Evolutionary conservation across 208 protist species (phyloP), one percentile per base, ranked within the genome.

Genomic region (Tritrichomonas foetus): DNA sequence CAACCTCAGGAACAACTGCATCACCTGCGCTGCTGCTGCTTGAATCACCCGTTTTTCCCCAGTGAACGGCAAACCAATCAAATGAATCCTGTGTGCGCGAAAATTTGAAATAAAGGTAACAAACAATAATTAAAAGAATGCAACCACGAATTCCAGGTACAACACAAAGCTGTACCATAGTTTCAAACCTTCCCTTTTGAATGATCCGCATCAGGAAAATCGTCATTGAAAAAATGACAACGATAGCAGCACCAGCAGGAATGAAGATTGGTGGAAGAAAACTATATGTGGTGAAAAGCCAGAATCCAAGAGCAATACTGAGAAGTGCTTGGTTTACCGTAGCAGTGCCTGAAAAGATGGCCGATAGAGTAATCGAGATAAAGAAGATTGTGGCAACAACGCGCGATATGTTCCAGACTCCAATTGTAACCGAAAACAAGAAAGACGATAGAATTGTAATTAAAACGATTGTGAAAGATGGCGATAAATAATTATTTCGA

Each of bases 221-320:
- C 22, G 36, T 57, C 16, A 57, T 33, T 33, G 27, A 44, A n/a
- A 61, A 53, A 57, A 50, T 61, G 33, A 27, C 2, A 39, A 89
- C 20, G 9, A 57, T 5, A 53, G 44, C 5, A 41, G 20, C 25
- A 20, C 11, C 0, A n/a, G 57, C 41, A 33, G 44, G 39, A 9
- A 89, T 33, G 22, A 89, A 89, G 39, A 89, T 39, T 39, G 78
- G 78, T 20, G 78, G 78, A 39, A 89, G 57, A 30, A 89, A 89
- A 30, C 47, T 25, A 89, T 47, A 89, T 61, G 16, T 39, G 44
- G 27, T 57, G 30, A 89, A 89, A 53, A 89, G 22, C 78, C 78
- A 89, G 20, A 44, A 14, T 53, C 78, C 78, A 36, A 89, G 27
- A 14, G 41, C 53, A 1, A 53, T 39, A 20, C 41, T n/a, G 16